These are phyloP conservation scores for Microbotryum saponariae DNA, from an alignment of 1,284 basidiomycete genomes.

Conservation along the genomic window DNA sequence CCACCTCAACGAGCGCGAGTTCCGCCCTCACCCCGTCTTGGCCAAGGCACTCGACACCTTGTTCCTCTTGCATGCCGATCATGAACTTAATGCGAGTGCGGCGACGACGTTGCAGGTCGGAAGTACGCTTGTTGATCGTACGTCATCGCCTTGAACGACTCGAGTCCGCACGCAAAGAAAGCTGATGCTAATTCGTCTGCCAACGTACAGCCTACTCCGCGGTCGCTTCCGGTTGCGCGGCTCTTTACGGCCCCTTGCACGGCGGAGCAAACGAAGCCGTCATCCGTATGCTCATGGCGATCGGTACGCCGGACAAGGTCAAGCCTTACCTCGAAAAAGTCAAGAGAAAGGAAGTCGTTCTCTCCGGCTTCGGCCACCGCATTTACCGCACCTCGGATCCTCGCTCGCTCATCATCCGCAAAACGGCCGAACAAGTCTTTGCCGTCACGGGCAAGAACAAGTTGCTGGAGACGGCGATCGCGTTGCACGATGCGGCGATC, in stretches of 20 bases:
- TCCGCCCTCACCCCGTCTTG: constrained; percentile 68
- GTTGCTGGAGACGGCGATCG: constrained; percentile 76
- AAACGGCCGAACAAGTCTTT: constrained; percentile 38
- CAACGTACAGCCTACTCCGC: constrained; percentile 56
- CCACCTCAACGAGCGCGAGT: constrained; percentile 44
- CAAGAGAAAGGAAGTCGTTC: constrained; percentile 71
- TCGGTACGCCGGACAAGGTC: constrained; percentile 69
- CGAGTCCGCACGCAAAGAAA: too few species aligned
- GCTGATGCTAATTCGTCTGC: constrained; percentile 46
- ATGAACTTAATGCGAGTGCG: constrained; percentile 74
- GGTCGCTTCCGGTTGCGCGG: constrained; percentile 69
- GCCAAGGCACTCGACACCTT: constrained; percentile 75
- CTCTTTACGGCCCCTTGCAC: constrained; percentile 59
- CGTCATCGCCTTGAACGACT: too few species aligned
- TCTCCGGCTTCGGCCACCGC: constrained; percentile 47
- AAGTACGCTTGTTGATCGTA: constrained; percentile 59
- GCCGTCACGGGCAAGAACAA: constrained; percentile 68
- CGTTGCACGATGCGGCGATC: constrained; percentile 74
- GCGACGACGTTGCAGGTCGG: constrained; percentile 76
- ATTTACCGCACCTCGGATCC: constrained; percentile 53
- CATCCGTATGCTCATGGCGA: constrained; percentile 77
- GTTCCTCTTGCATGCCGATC: constrained; percentile 79
- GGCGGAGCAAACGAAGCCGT: constrained; percentile 50
- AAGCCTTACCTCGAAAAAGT: constrained; percentile 64
- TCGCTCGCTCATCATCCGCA: constrained; percentile 74